phyloP scores from a whole-genome alignment of 2,329 filamentous ascomycete species.

The Pseudocercospora pini-densiflorae region DNA sequence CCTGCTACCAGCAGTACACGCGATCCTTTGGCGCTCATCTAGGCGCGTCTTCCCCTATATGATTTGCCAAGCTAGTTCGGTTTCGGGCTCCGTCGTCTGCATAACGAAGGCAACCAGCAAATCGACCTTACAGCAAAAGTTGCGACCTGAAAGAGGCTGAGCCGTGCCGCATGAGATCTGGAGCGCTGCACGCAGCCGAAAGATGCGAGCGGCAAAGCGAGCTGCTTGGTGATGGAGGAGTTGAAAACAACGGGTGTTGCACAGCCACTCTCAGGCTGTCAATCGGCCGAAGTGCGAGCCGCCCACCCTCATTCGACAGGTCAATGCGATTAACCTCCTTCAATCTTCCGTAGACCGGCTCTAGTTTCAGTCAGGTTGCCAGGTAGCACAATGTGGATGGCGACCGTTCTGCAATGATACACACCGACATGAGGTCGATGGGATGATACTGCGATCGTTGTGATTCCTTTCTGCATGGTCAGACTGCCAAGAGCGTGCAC shows the following conservation, averaged over 20 bases:
- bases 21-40: slow-evolving; percentile 29
- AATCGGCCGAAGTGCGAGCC: slow-evolving; percentile 2
- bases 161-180: slow-evolving; percentile 5
- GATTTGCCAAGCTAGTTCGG: slow-evolving; percentile 19
- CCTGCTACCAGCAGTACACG: slow-evolving; percentile 39
- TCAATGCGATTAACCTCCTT: slow-evolving; percentile 1
- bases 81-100: slow-evolving; percentile 12
- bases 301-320: slow-evolving; percentile 9
- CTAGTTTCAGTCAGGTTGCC: slow-evolving; percentile 12
- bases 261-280: slow-evolving; percentile 10
- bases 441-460: not conserved
- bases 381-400: slow-evolving; percentile 16
- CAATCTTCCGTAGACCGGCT: slow-evolving; percentile 5
- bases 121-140: not conserved
- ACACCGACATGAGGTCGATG: slow-evolving; percentile 16
- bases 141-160: slow-evolving; percentile 2
- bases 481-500: slow-evolving; percentile 13
- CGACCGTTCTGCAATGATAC: slow-evolving; percentile 6
- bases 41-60: slow-evolving; percentile 20
- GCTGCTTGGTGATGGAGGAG: not conserved
- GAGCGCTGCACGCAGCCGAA: not conserved
- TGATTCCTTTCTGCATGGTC: slow-evolving; percentile 8
- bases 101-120: not conserved
- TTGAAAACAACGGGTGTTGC: not conserved
- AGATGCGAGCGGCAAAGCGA: not conserved